Evolutionary conservation across 2,329 filamentous ascomycete genomes (phyloP), one percentile per base, ranked within the genome.

Genomic region (Xylariaceae sp.): DNA sequence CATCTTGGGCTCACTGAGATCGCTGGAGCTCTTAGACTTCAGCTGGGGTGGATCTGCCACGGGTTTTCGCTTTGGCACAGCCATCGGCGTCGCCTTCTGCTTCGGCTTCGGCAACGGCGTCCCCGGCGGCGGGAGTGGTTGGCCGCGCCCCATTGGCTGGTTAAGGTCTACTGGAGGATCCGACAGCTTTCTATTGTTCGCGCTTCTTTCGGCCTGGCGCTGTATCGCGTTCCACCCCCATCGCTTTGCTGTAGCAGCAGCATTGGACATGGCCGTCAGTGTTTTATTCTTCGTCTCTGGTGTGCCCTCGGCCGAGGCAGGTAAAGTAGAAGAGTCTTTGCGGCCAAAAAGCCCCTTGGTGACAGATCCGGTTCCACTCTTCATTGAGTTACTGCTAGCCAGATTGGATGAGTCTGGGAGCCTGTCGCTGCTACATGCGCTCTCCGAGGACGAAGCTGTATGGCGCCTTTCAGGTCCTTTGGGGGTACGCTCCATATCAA

Each of bases 91-190:
- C 7, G 52, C 40, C 19, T 54, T 57, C 40, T 55, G 47, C 1
- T 53, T 55, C 2, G 59, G 59, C 2, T 53, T 50, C 2, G 59
- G 59, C 9, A 60, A 49, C 9, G 59, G 59, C 4, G 52, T 59
- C 8, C 57, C 59, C 0, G 59, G 57, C 7, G 59, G 57, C 4
- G 59, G 59, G 3, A 61, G 41, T 2, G 59, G 59, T 13, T 59
- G 57, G 5, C 59, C 59, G 7, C 59, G 55, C 11, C 59, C 59
- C 59, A 61, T 61, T 15, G 59, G 59, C 34, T 57, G 54, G 38
- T 57, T 60, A 8, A 59, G 44, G 34, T 60, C 57, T 11, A 60
- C 44, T 2, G 50, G 51, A 15, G 56, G 48, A 37, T 61, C 57
- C 5, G 58, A 56, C 11, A 55, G 41, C 36, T 59, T 59, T 18